These are phyloP conservation scores for Lentithecium fluviatile DNA, from an alignment of 495 filamentous ascomycete species.

Conservation along the genomic window DNA sequence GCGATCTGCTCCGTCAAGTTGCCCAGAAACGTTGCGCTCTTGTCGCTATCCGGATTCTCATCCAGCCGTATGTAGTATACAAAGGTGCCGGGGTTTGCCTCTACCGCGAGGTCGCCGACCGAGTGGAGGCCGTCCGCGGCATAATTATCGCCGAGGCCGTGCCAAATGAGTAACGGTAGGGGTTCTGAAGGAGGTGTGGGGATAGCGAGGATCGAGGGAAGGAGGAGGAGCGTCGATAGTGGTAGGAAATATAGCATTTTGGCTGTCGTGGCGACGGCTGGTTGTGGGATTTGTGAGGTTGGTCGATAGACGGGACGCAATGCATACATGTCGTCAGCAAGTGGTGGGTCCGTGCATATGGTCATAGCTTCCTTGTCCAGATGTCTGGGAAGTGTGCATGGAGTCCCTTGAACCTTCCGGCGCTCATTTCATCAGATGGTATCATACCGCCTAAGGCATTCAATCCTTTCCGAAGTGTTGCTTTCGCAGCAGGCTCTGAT, in stretches of 20 bases:
- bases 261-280: constrained; percentile 8
- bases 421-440: no score
- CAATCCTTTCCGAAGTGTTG: no score
- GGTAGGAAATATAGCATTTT: constrained; percentile 19
- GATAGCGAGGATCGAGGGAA: not conserved
- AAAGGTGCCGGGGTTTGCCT: constrained; percentile 76
- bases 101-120: constrained; percentile 66
- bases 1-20: constrained; percentile 79
- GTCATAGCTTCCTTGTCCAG: not conserved
- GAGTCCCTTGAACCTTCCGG: not conserved
- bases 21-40: constrained; percentile 82
- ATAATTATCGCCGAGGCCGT: constrained; percentile 77
- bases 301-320: not conserved
- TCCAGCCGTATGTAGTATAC: constrained; percentile 78
- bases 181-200: constrained; percentile 43
- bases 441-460: no score
- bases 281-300: not conserved
- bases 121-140: constrained; percentile 67
- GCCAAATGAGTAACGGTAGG: constrained; percentile 90
- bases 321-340: constrained; percentile 3
- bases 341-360: not conserved
- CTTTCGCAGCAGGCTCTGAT: no score
- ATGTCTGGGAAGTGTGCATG: no score
- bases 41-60: constrained; percentile 64
- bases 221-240: constrained; percentile 15